Conservation (phyloP, 148 eudicot species). For the Cornus controversa region DNA sequence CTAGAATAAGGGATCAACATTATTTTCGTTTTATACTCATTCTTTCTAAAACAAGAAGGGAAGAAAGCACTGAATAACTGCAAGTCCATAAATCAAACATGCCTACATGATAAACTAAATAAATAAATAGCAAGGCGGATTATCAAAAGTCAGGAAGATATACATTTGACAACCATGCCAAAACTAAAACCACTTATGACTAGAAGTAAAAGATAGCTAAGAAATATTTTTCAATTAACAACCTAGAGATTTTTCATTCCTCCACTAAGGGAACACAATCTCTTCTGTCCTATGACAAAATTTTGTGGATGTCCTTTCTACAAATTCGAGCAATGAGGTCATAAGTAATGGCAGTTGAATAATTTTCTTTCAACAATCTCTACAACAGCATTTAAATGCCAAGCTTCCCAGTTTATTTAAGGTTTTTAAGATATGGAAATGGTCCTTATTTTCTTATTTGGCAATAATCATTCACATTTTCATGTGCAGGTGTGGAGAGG, state of each 20-base stretch:
- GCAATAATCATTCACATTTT: not conserved
- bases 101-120: not conserved
- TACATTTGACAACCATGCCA: not conserved
- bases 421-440: not conserved
- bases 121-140: not conserved
- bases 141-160: not conserved
- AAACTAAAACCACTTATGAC: not conserved
- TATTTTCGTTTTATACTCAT: not conserved
- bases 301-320: not conserved
- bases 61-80: not conserved
- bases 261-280: not conserved
- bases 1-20: not conserved
- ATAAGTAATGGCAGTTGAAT: not conserved
- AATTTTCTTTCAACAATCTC: not conserved
- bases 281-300: not conserved
- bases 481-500: no score
- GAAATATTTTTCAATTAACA: no score
- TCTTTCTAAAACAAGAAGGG: not conserved
- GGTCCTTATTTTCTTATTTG: no score
- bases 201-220: not conserved
- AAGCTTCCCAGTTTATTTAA: not conserved
- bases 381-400: not conserved
- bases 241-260: not conserved
- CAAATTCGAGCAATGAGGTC: not conserved
- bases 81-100: not conserved